phyloP scores from a whole-genome alignment of 1,139 yeast genomes.

The Suhomyces anneliseae region DNA sequence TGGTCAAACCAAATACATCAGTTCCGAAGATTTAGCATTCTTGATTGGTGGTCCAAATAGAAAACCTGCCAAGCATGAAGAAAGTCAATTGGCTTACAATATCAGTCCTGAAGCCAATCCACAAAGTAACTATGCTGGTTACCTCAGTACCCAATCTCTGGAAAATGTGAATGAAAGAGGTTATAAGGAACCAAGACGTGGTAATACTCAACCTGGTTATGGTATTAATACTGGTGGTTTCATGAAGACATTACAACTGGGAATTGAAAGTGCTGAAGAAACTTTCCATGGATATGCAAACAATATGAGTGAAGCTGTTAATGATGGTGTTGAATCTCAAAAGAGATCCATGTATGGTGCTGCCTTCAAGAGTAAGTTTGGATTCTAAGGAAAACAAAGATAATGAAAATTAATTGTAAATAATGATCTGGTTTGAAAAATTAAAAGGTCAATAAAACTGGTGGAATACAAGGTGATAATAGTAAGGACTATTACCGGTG shows the following conservation, averaged over 20 bases:
- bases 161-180: slow-evolving; percentile 27
- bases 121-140: slow-evolving; percentile 28
- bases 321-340: slow-evolving; percentile 50
- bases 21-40: slow-evolving; percentile 57
- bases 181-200: slow-evolving; percentile 53
- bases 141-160: neutral
- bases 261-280: slow-evolving; percentile 56
- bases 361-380: slow-evolving; percentile 55
- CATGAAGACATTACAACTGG: slow-evolving; percentile 51
- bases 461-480: neutral
- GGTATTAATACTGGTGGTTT: slow-evolving; percentile 37
- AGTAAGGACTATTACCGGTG: too few species aligned
- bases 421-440: neutral
- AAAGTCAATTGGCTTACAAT: slow-evolving; percentile 57
- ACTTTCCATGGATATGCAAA: slow-evolving; percentile 59
- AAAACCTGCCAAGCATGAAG: slow-evolving; percentile 53
- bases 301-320: slow-evolving; percentile 53
- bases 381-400: slow-evolving; percentile 30
- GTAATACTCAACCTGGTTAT: slow-evolving; percentile 24
- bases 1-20: slow-evolving; percentile 61
- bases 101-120: slow-evolving; percentile 51
- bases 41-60: slow-evolving; percentile 64
- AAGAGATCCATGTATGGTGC: slow-evolving; percentile 53
- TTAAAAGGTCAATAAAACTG: neutral
- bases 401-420: neutral